These are phyloP conservation scores for Syncephalis plumigaleata DNA, from an alignment of 371 early-diverging fungal genomes.

Conservation along the genomic window DNA sequence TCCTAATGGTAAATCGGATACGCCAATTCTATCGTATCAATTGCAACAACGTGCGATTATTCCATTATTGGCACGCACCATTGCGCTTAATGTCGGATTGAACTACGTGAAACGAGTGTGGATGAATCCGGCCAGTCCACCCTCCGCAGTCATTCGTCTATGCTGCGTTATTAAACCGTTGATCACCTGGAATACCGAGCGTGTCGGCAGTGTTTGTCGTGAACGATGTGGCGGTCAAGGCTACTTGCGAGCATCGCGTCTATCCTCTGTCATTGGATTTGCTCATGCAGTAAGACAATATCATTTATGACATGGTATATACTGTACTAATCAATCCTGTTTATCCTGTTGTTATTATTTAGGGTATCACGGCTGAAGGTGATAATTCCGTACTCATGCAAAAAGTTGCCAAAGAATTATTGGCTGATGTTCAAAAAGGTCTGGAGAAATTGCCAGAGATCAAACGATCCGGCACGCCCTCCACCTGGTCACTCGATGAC, in stretches of 20 bases:
- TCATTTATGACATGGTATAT: not conserved
- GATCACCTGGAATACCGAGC: conserved; percentile 47
- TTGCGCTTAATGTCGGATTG: conserved; percentile 44
- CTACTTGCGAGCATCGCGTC: conserved; percentile 32
- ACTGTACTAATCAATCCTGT: conserved; percentile 3
- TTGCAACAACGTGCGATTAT: conserved; percentile 51
- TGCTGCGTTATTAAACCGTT: conserved; percentile 61
- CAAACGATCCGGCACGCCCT: conserved; percentile 13
- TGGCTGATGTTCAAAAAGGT: conserved; percentile 27
- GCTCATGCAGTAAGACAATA: conserved; percentile 15
- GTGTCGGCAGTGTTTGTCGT: conserved; percentile 35
- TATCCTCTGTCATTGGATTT: conserved; percentile 26
- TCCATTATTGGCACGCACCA: conserved; percentile 39
- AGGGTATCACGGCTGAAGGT: conserved; percentile 61
- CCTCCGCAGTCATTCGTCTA: conserved; percentile 35
- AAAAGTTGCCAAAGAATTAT: conserved; percentile 51
- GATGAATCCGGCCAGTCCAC: conserved; percentile 12
- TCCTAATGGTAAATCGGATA: conserved; percentile 50
- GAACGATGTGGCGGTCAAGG: conserved; percentile 65
- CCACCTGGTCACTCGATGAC: conserved; percentile 19
- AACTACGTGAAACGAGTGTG: conserved; percentile 47
- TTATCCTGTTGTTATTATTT: conserved; percentile 4
- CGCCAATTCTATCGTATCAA: conserved; percentile 52
- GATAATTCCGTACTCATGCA: conserved; percentile 52
- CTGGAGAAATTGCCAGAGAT: conserved; percentile 14